Percentiles rank a stretch among this genome's conserved stretches.
These are phyloP conservation scores for Ceratobasidium sp. DNA, from an alignment of 1,284 basidiomycete genomes.

Conservation along the genomic window DNA sequence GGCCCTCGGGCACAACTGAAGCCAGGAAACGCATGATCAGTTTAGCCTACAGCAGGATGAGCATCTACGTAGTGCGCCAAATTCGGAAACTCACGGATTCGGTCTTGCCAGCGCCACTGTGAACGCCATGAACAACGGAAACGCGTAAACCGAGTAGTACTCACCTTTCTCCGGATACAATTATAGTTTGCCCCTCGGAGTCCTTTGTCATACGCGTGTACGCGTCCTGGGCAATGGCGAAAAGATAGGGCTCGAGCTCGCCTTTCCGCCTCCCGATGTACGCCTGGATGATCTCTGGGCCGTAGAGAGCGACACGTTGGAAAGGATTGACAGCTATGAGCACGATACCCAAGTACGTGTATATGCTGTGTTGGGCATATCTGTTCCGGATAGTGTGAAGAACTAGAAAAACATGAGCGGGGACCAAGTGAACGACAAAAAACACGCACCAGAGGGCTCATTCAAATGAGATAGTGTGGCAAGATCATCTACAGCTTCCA, in stretches of 20 bases:
- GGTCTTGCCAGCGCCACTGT: slow-evolving; percentile 97
- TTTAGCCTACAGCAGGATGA: slow-evolving; percentile 75
- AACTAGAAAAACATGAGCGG: slow-evolving; percentile 62
- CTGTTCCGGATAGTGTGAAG: slow-evolving; percentile 97
- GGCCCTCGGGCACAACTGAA: slow-evolving; percentile 74
- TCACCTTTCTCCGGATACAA: slow-evolving; percentile 98
- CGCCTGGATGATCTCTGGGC: slow-evolving; percentile 96
- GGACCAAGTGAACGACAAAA: background rate
- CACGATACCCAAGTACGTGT: slow-evolving; percentile 98
- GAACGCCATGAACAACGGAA: slow-evolving; percentile 20
- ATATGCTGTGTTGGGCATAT: slow-evolving; percentile 97
- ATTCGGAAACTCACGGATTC: slow-evolving; percentile 76
- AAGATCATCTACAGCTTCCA: slow-evolving; percentile 97
- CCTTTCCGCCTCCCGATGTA: slow-evolving; percentile 94
- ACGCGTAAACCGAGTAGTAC: slow-evolving; percentile 50
- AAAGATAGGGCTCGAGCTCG: slow-evolving; percentile 96
- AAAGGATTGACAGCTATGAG: slow-evolving; percentile 99
- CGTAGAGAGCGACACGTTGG: slow-evolving; percentile 91
- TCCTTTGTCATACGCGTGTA: slow-evolving; percentile 98
- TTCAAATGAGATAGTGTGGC: slow-evolving; percentile 98
- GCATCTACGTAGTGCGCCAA: slow-evolving; percentile 10
- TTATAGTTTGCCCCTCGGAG: slow-evolving; percentile 96
- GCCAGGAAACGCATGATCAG: slow-evolving; percentile 99
- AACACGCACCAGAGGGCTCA: slow-evolving; percentile 87
- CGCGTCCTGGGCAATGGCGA: slow-evolving; percentile 99